Evolutionary conservation across 192 early-diverging fungal species (phyloP), one percentile per base, ranked within the genome.

Genomic region (Jimgerdemannia lactiflua): DNA sequence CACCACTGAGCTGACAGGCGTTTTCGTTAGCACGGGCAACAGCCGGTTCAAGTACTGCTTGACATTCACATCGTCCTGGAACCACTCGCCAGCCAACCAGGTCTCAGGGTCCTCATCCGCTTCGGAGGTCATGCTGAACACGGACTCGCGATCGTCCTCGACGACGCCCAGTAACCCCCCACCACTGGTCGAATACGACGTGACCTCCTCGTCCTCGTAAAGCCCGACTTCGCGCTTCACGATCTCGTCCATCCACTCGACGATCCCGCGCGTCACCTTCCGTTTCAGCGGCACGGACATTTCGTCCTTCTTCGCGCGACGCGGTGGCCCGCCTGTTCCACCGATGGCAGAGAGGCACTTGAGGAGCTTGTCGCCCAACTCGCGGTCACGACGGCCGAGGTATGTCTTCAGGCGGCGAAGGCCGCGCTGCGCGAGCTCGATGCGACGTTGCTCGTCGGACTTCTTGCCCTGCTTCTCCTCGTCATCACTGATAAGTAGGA

Each of bases 181-280:
- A 8, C 18, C 40, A 29, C 29, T 29, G 29, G 29, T 29, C 44
- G 41, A n/a, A 49, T 71, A 43, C 8, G 42, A 69, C 11, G 74
- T 4, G n/a, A 39, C 41, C 29, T 74, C 71, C 3, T 19, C 20
- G 20, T 74, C 67, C 17, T 74, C 64, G 49, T 66, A 44, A 10
- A 80, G 42, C 42, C 75, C 79, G n/a, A 80, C 74, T 19, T 72
- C n/a, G 3, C 71, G 71, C 67, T 39, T 65, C 29, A 80, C 79
- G 18, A 76, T 42, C 39, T 77, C 75, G 64, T 80, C 79, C 65
- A 80, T 77, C 79, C 79, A 80, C 65, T 72, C 67, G 11, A 80
- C 44, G 39, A 73, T 69, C 39, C 67, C 43, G 4, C 18, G 43
- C 29, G 75, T 73, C 17, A 80, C 20, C 29, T 74, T 72, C 6